phyloP scores from a whole-genome alignment of 2,329 filamentous ascomycete species.

The Arthrobotrys sphaeroides region DNA sequence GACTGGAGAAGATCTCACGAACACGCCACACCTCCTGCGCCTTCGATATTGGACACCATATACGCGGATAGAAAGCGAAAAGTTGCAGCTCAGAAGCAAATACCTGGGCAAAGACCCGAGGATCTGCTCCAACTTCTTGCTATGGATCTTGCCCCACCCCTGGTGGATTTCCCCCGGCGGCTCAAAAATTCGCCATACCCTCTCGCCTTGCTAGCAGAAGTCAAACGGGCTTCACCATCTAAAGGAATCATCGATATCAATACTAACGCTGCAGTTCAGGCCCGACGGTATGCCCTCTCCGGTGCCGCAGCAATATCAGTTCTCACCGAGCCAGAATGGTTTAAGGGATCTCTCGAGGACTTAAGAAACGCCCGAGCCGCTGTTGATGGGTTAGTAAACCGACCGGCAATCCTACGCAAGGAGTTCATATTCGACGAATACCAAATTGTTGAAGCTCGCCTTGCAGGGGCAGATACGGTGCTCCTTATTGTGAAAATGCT shows the following conservation, averaged over 20 bases:
- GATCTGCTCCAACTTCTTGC: constrained; percentile 89
- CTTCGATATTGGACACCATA: constrained; percentile 86
- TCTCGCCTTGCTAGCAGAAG: constrained; percentile 82
- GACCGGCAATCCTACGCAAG: constrained; percentile 90
- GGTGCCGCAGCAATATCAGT: constrained; percentile 98
- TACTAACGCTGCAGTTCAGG: constrained; percentile 87
- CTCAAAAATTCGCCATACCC: constrained; percentile 77
- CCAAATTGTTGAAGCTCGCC: constrained; percentile 90
- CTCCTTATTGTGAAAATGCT: constrained; percentile 99
- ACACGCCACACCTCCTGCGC: constrained; percentile 54
- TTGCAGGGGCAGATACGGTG: constrained; percentile 93
- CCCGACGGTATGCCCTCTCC: constrained; percentile 87
- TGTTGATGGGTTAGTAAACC: constrained; percentile 87
- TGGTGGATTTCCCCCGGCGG: constrained; percentile 79
- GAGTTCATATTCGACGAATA: constrained; percentile 99
- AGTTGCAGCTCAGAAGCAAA: constrained; percentile 80
- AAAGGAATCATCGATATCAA: constrained; percentile 92
- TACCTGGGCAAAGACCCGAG: constrained; percentile 82
- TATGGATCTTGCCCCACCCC: constrained; percentile 83
- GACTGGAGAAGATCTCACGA: constrained; percentile 42
- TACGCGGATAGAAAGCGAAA: constrained; percentile 80
- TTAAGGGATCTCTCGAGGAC: constrained; percentile 97
- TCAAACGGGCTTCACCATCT: constrained; percentile 94
- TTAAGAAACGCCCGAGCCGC: constrained; percentile 85
- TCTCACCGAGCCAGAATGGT: constrained; percentile 98